phyloP scores from a whole-genome alignment of 805 yeast genomes.

The Metschnikowia aberdeeniae region DNA sequence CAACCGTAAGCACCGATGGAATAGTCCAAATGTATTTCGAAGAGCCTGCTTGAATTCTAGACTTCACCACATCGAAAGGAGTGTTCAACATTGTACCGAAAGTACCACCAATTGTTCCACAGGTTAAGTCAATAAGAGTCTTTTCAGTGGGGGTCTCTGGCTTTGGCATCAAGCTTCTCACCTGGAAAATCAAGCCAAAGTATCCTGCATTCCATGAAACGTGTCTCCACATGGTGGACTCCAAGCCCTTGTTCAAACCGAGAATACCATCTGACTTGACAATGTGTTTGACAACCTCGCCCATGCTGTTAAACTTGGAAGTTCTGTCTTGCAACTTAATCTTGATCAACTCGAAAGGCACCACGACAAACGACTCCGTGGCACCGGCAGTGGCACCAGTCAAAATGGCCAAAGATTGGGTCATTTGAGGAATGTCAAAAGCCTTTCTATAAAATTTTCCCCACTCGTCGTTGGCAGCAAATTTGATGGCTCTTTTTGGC shows the following conservation, averaged over 20 bases:
- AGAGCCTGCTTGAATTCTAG: slow-evolving; percentile 89
- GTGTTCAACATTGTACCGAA: slow-evolving; percentile 93
- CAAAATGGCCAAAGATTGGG: slow-evolving; percentile 78
- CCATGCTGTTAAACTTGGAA: slow-evolving; percentile 77
- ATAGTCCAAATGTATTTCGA: slow-evolving; percentile 91
- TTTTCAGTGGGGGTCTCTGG: slow-evolving; percentile 68
- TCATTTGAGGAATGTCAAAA: slow-evolving; percentile 68
- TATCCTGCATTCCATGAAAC: slow-evolving; percentile 97
- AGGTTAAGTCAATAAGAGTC: slow-evolving; percentile 80
- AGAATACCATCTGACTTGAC: slow-evolving; percentile 71
- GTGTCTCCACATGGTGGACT: slow-evolving; percentile 97
- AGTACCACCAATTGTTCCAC: slow-evolving; percentile 97
- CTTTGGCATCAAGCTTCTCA: slow-evolving; percentile 72
- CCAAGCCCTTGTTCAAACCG: slow-evolving; percentile 90
- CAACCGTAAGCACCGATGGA: slow-evolving; percentile 71
- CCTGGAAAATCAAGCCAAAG: slow-evolving; percentile 91
- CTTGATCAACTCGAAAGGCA: slow-evolving; percentile 94
- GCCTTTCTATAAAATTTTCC: slow-evolving; percentile 71
- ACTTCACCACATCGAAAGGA: slow-evolving; percentile 96
- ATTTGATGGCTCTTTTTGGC: slow-evolving; percentile 97
- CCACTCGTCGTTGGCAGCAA: slow-evolving; percentile 97
- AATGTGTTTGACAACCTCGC: slow-evolving; percentile 73
- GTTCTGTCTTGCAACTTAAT: slow-evolving; percentile 89
- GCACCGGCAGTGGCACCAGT: slow-evolving; percentile 99
- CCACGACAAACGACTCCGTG: slow-evolving; percentile 92